phyloP scores from a whole-genome alignment of 179 eudicot species.

The Dionaea muscipula region DNA sequence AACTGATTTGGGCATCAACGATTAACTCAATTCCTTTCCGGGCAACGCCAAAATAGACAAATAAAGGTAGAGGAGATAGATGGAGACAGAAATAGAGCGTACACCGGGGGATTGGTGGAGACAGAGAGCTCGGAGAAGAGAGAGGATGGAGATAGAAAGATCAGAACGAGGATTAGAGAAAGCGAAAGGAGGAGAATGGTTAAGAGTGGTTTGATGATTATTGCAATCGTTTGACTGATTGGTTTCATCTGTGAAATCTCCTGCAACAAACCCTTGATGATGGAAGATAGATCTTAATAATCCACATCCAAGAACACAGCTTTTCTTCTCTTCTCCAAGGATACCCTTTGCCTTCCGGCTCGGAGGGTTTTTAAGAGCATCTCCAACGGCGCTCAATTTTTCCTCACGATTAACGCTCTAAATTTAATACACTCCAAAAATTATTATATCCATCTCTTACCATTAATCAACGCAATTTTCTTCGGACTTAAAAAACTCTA shows the following conservation, averaged over 20 bases:
- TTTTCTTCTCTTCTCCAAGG: too few relatives aligned
- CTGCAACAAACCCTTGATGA: too few relatives aligned
- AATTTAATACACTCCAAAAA: too few relatives aligned
- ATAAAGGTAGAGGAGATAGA: background rate
- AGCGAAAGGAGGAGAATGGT: constrained; percentile 27
- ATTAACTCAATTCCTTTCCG: background rate
- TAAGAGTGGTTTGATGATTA: constrained; percentile 32
- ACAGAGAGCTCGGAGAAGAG: constrained; percentile 33
- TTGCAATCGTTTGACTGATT: constrained; percentile 18
- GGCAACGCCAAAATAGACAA: background rate
- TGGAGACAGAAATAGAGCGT: background rate
- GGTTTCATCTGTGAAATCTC: constrained; percentile 1
- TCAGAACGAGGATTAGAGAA: constrained; percentile 35
- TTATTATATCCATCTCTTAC: too few relatives aligned
- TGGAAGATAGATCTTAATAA: too few relatives aligned
- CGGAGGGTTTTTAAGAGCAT: too few relatives aligned
- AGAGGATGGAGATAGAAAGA: constrained; percentile 49
- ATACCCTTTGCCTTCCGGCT: too few relatives aligned
- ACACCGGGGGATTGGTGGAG: constrained; percentile 12
- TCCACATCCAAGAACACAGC: too few relatives aligned
- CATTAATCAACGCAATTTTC: too few relatives aligned
- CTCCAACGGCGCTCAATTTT: too few relatives aligned
- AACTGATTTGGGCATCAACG: background rate
- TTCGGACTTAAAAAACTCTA: too few relatives aligned
- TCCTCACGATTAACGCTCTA: too few relatives aligned